These are phyloP conservation scores for Thyridium curvatum DNA, from an alignment of 2,329 filamentous ascomycete genomes.

Conservation along the genomic window DNA sequence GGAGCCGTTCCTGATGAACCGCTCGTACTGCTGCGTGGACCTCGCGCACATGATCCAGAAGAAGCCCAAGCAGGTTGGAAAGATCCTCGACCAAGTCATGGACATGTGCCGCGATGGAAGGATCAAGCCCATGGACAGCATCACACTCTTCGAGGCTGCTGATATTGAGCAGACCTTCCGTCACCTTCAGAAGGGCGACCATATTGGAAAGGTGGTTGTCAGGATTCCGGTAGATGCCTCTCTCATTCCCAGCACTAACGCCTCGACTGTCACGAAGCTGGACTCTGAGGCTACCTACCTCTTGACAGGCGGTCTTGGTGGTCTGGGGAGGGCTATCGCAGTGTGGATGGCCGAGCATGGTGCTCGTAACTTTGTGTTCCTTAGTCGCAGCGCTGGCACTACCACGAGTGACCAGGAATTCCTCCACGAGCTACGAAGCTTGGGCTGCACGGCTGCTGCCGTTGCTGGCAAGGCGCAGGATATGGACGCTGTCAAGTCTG, in stretches of 20 bases:
- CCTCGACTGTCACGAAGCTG: neutral
- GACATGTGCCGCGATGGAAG: no score
- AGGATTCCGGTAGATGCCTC: no score
- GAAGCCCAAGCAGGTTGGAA: no score
- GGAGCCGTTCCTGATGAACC: neutral
- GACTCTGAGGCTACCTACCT: slow-evolving; percentile 15
- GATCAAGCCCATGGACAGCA: neutral
- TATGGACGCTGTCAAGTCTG: no score
- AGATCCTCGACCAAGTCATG: no score
- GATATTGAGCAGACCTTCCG: slow-evolving; percentile 1
- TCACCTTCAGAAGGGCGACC: neutral
- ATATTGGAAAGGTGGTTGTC: slow-evolving; percentile 1
- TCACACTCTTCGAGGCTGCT: neutral
- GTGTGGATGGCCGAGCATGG: slow-evolving; percentile 16
- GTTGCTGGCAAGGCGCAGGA: no score
- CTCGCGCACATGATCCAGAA: no score
- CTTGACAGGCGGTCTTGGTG: slow-evolving; percentile 19
- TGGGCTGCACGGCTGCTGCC: no score
- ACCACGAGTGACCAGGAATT: no score
- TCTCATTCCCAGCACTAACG: no score
- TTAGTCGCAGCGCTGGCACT: slow-evolving; percentile 6
- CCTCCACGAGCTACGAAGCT: no score
- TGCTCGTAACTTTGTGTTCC: slow-evolving; percentile 9
- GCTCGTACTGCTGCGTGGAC: no score
- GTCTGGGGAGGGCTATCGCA: slow-evolving; percentile 16